phyloP scores from a whole-genome alignment of 2,329 filamentous ascomycete genomes.

The Colletotrichum spinosum region DNA sequence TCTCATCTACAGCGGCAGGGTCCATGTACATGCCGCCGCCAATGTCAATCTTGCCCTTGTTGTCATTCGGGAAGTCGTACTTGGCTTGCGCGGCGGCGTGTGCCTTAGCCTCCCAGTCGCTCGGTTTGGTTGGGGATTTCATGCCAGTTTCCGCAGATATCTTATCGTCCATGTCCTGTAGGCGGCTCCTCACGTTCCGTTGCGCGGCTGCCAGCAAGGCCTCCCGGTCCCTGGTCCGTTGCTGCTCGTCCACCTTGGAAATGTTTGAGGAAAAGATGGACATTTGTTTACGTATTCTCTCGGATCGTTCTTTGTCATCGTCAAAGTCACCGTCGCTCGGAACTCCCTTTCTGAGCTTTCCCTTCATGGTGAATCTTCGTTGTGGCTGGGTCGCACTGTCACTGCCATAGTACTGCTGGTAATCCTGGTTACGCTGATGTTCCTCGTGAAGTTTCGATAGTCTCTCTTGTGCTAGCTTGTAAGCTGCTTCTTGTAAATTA shows the following conservation, averaged over 20 bases:
- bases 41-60: slow-evolving; percentile 71
- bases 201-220: slow-evolving; percentile 82
- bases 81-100: slow-evolving; percentile 75
- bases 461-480: slow-evolving; percentile 86
- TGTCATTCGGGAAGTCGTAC: slow-evolving; percentile 58
- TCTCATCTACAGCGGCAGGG: slow-evolving; percentile 80
- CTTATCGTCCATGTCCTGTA: slow-evolving; percentile 85
- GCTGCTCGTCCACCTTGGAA: slow-evolving; percentile 77
- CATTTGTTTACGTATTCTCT: slow-evolving; percentile 83
- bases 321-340: slow-evolving; percentile 75
- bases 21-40: slow-evolving; percentile 86
- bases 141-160: slow-evolving; percentile 82
- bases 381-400: slow-evolving; percentile 50
- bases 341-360: slow-evolving; percentile 70
- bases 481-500: slow-evolving; percentile 86
- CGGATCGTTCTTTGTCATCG: slow-evolving; percentile 75
- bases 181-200: slow-evolving; percentile 83
- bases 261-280: slow-evolving; percentile 77
- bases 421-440: slow-evolving; percentile 69
- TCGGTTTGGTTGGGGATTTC: slow-evolving; percentile 74
- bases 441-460: slow-evolving; percentile 84
- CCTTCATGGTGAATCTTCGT: slow-evolving; percentile 62
- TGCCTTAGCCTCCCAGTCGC: slow-evolving; percentile 84
- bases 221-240: slow-evolving; percentile 80
- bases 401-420: slow-evolving; percentile 81